A percentile compares a stretch with the other conserved stretches of the same genome.
Conservation (phyloP, 352 stramenopile genomes). For the Phytophthora pseudosyringae region DNA sequence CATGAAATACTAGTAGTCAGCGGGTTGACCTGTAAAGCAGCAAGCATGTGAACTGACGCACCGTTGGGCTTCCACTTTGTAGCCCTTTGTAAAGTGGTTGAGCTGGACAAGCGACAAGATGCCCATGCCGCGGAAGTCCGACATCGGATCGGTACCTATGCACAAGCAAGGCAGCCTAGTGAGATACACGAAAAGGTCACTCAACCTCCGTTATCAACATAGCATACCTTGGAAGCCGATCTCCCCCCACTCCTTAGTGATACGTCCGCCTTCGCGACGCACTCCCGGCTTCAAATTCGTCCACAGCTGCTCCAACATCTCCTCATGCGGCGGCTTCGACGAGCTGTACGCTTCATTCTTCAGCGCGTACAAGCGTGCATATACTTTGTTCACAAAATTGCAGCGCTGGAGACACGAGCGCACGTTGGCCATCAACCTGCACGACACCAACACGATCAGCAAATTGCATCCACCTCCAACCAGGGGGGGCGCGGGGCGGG, state of each 20-base stretch:
- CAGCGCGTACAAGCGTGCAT: constrained; percentile 48
- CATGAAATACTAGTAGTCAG: background rate
- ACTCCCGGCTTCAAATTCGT: constrained; percentile 79
- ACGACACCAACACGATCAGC: constrained; percentile 4
- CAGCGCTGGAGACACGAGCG: constrained; percentile 69
- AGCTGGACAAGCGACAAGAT: constrained; percentile 81
- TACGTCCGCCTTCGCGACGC: constrained; percentile 72
- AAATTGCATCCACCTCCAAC: background rate
- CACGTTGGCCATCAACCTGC: constrained; percentile 72
- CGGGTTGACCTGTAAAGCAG: background rate
- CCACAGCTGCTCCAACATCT: constrained; percentile 86
- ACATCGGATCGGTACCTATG: constrained; percentile 82
- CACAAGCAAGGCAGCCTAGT: background rate
- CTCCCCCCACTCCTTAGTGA: constrained; percentile 89
- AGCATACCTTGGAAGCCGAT: constrained; percentile 85
- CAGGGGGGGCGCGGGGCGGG: too few relatives aligned
- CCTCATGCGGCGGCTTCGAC: constrained; percentile 70
- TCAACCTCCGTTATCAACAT: background rate
- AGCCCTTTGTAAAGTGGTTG: constrained; percentile 76
- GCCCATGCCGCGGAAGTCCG: constrained; percentile 87
- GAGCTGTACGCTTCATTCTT: constrained; percentile 80
- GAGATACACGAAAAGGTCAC: background rate
- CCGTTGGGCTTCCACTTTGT: constrained; percentile 76
- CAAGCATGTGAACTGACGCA: constrained; percentile 20
- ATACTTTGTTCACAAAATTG: constrained; percentile 84